Base-by-base conservation (phyloP, 371 early-diverging fungal species). In the Phascolomyces articulosus region DNA sequence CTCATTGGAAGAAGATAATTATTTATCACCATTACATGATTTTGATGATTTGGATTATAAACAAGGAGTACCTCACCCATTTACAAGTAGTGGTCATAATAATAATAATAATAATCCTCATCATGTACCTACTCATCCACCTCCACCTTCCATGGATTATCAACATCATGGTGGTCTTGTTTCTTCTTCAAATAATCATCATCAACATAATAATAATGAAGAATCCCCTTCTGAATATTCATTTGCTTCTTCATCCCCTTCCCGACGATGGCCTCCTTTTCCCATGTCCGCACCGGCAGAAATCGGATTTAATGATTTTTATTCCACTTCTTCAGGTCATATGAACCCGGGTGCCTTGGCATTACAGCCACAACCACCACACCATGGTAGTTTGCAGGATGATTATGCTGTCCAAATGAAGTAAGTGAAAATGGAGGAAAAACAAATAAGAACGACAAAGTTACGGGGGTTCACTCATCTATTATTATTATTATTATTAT, bases 271-370 rank as follows among this genome's bases (percentile, higher is more conserved):
- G 20, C 60, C 40, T n/a, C 29, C 58, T 28, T 62, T 74, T 44
- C 70, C 78, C 8, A 75, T 82, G 66, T 82, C 83, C 10, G 83
- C 83, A 3, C 83, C 83, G 47, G 77, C 82, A 41, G 69, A 78
- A 44, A 75, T 72, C 56, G 77, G 78, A 16, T 78, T 68, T 59
- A 55, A 48, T 24, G 78, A 68, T 21, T 67, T 70, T 34, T 51
- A 65, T 40, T 29, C 63, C 10, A 60, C 47, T 40, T 47, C 41
- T 51, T 51, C 51, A 40, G 68, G 55, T 44, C 55, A 60, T 60
- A 59, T 66, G 55, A 40, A 58, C 49, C 60, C 62, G 41, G 44
- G 44, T 44, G 49, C 34, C n/a, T 31, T 41, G 27, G 58, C 58
- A n/a, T 54, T 41, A 31, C 65, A 34, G 21, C 53, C 41, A 18